Evolutionary conservation across 2,329 filamentous ascomycete species (phyloP), one percentile per base, ranked within the genome.

Genomic region (Bipolaris oryzae): DNA sequence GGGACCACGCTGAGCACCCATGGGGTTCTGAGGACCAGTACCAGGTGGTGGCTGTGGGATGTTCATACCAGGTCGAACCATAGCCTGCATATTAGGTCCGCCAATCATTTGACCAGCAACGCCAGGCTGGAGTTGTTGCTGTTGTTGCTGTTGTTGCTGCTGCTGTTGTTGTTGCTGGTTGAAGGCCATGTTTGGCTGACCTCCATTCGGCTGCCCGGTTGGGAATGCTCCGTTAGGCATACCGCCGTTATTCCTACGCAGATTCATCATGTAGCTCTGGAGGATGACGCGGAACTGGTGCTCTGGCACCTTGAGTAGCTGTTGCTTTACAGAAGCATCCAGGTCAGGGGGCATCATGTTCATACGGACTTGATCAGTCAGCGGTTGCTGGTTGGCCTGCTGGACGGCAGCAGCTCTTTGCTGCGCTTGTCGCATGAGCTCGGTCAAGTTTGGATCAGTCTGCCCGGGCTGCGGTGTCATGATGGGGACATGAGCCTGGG

Each of bases 271-370:
- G 51, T 70, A 71, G 23, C 66, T 66, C 18, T 62, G 58, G 7
- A 75, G 44, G 21, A 75, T 65, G 20, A 55, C 44, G 7, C 69
- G 68, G 49, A 76, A 76, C 20, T 75, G 65, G 10, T 64, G 57
- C 45, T 77, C 74, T 2, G 75, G 74, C 3, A 76, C 60, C 37
- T 70, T 70, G 52, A 76, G 63, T 43, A 77, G 47, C 18, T 75
- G 73, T 23, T 70, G 58, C 58, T 72, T 76, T 5, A 72, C 58
- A 7, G 62, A 54, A 1, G 63, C 64, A 6, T 72, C 69, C 6
- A 76, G 55, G 18, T 73, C 70, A 5, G 61, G 44, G 1, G 73
- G 74, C 50, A 76, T 68, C 60, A 75, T 64, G 21, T 53, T 67
- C 61, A 74, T 62, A n/a, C 74, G 72, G 21, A 61, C 51, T 50